phyloP scores from a whole-genome alignment of 1,139 yeast species.

The Geotrichum phurueaensis region DNA sequence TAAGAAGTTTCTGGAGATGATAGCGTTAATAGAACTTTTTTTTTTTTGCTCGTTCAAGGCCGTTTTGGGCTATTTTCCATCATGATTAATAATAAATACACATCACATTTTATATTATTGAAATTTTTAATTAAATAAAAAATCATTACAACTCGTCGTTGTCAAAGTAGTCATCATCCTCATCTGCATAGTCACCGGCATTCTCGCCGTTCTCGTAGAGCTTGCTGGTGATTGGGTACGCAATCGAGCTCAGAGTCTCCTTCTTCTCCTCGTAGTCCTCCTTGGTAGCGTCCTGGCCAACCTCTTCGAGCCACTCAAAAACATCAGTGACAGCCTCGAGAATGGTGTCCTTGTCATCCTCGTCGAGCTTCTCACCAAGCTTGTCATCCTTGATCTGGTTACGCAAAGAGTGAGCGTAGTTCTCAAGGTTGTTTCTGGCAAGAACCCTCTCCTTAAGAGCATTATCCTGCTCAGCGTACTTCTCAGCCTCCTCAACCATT shows the following conservation, averaged over 20 bases:
- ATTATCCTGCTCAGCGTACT: constrained; percentile 81
- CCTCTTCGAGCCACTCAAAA: constrained; percentile 83
- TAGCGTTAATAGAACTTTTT: too few species aligned
- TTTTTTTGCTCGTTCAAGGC: too few species aligned
- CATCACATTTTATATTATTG: background rate
- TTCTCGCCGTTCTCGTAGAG: constrained; percentile 64
- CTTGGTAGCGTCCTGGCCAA: constrained; percentile 76
- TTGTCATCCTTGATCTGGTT: constrained; percentile 68
- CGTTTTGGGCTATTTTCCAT: background rate
- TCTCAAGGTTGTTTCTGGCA: constrained; percentile 81
- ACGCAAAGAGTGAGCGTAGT: constrained; percentile 79
- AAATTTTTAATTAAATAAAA: background rate
- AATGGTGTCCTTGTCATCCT: constrained; percentile 87
- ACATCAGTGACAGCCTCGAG: constrained; percentile 85
- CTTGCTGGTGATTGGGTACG: constrained; percentile 90
- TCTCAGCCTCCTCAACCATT: constrained; percentile 93
- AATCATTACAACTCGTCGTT: constrained; percentile 18
- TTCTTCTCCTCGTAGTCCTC: constrained; percentile 94
- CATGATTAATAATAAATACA: background rate
- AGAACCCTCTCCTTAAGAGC: constrained; percentile 73
- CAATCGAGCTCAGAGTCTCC: constrained; percentile 75
- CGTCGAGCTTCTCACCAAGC: constrained; percentile 72
- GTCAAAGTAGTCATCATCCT: constrained; percentile 43
- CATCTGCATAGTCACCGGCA: constrained; percentile 46
- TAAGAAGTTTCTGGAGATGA: too few species aligned